Evolutionary conservation across 345 rosid species (phyloP), one percentile per base, ranked within the genome.

Genomic region (Crucihimalaya himalaica): DNA sequence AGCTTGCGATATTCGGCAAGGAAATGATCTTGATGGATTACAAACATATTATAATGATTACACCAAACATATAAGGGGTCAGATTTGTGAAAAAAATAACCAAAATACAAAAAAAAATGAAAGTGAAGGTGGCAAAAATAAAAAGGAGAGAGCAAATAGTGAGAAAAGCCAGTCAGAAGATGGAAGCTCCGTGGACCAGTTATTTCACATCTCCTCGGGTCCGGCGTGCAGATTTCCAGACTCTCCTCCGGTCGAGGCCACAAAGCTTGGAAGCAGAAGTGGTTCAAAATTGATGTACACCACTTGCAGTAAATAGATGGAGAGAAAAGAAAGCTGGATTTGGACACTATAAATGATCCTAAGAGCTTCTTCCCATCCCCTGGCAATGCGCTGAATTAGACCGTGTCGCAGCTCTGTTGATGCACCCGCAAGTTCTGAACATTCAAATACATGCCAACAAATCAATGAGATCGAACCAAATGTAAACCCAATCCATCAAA

Each of bases 341-440:
- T 70, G 66, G 71, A 70, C 66, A 48, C 29, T 28, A 54, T 52
- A 53, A 70, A 69, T 75, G 59, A 76, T 63, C 66, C 76, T 77
- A 70, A 19, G 72, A 77, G 76, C 80, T 77, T 56, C 76, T 70
- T 77, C 80, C 76, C 31, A 40, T 70, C 48, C 80, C 76, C 76
- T 70, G 76, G 55, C 66, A 47, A 46, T 85, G 87, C 76, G 82
- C 86, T 12, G 98, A 39, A 90, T 88, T 68, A 96, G 89, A 8
- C 89, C 90, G 14, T 83, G 82, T 6, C 88, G 79, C 65, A 96
- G 83, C 74, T 90, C 99, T 29, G 83, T 2, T 37, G 97, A 74
- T 72, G 89, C 96, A 54, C 97, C 97, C 25, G 84, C 87, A 83
- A 96, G 78, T 79, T 96, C 99, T 96, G 95, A 73, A 85, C 43